Conservation (phyloP, 2,329 filamentous ascomycete species). For the Colletotrichum ledebouriae region DNA sequence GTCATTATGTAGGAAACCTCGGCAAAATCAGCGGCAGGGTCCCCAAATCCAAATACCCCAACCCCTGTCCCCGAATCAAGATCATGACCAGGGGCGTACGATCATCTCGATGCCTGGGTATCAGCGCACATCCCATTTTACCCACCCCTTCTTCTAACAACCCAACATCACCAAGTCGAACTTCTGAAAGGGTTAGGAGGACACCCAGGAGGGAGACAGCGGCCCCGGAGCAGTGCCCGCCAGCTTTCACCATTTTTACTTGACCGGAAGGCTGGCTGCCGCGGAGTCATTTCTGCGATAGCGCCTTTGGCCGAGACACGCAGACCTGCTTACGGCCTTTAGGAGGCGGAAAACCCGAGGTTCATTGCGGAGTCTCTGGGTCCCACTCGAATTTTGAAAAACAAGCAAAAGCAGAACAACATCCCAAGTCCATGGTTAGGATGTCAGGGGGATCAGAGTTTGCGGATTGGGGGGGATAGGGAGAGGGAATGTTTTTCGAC, state of each 20-base stretch:
- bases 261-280: neutral
- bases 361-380: neutral
- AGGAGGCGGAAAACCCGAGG: neutral
- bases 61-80: constrained; percentile 5
- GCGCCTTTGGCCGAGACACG: constrained; percentile 31
- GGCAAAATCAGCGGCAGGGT: neutral
- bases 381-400: neutral
- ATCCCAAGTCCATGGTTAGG: neutral
- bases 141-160: neutral
- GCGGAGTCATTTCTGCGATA: constrained; percentile 18
- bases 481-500: constrained; percentile 22
- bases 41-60: constrained; percentile 12
- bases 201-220: neutral
- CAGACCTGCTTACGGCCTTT: constrained; percentile 37
- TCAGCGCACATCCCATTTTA: constrained; percentile 8
- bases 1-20: constrained; percentile 14
- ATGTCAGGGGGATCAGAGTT: neutral
- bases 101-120: constrained; percentile 20
- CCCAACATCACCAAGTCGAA: constrained; percentile 1
- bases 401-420: neutral
- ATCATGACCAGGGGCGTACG: constrained; percentile 13
- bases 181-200: neutral
- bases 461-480: neutral
- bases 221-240: constrained; percentile 1
- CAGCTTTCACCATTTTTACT: constrained; percentile 17